Evolutionary conservation across 257 asterid species (phyloP), one percentile per base, ranked within the genome.

Genomic region (Petunia secreta): DNA sequence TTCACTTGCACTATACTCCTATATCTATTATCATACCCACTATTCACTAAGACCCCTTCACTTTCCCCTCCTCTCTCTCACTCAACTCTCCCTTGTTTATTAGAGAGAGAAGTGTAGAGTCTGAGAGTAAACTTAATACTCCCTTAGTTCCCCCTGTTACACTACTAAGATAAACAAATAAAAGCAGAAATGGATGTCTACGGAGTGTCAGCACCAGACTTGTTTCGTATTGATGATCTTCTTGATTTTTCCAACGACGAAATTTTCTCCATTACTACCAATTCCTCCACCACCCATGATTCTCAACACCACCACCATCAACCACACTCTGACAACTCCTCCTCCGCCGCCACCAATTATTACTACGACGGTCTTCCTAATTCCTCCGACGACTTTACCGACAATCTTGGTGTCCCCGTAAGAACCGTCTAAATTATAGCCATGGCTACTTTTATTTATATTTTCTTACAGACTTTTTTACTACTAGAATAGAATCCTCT

Each of bases 181-280:
- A 62, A 15, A 57, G 14, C 4, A 40, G 25, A 53, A 86, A 88
- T 91, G 94, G 96, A 92, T 83, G 88, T 85, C 6, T 91, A 85
- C 80, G 90, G 89, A 57, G 89, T 85, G 7, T 77, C 91, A 4
- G 90, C 63, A 64, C 80, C 73, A 15, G 83, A 83, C 16, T 58
- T 52, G 62, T 83, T 80, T 55, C 81, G 82, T 55, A 79, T 91
- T 71, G 97, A 92, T 36, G 94, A 90, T 85, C 92, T 92, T 34
- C 79, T 91, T 1, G 91, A 92, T 85, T 83, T 90, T 6, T 91
- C 97, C 0, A 85, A 83, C 54, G 92, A 91, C 6, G 92, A 89
- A 0, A 63, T 84, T 75, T 81, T 88, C 81, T 74, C 91, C 63
- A 75, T 89, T 13, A 84, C 84, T 13, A 77, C 85, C 58, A 53